Conservation (phyloP, 2,329 filamentous ascomycete species). For the Phialophora verrucosa region DNA sequence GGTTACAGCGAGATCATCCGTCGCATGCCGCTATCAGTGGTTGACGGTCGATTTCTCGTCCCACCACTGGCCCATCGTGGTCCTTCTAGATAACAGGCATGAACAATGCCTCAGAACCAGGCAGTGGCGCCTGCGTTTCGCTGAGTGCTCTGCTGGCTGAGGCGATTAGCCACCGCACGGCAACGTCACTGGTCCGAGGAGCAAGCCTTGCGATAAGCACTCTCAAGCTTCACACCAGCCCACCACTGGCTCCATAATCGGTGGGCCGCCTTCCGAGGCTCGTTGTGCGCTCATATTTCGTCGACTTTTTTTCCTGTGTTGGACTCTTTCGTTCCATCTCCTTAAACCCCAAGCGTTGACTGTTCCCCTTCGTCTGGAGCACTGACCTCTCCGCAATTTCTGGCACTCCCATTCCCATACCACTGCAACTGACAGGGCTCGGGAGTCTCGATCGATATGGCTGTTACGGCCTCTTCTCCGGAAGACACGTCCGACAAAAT, state of each 20-base stretch:
- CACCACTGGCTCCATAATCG: constrained; percentile 3
- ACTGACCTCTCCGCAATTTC: neutral
- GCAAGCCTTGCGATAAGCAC: constrained; percentile 22
- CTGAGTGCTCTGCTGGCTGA: neutral
- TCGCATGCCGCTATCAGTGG: constrained; percentile 20
- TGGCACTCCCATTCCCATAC: neutral
- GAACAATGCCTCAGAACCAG: constrained; percentile 6
- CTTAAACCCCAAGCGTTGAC: neutral
- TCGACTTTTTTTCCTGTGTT: neutral
- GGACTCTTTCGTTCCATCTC: neutral
- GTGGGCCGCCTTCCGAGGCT: constrained; percentile 2
- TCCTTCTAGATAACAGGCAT: constrained; percentile 2
- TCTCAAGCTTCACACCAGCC: constrained; percentile 10
- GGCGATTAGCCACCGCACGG: constrained; percentile 1
- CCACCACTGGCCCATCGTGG: constrained; percentile 3
- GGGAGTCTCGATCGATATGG: neutral
- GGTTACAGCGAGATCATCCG: constrained; percentile 16
- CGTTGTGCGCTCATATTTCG: constrained; percentile 7
- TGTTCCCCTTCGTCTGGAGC: neutral
- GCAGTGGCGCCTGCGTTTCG: neutral
- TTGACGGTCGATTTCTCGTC: neutral
- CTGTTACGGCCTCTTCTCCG: neutral
- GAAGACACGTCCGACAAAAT: constrained; percentile 5
- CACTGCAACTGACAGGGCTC: neutral
- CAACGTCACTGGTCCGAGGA: neutral